These are phyloP conservation scores for Beta vulgaris DNA, from an alignment of 148 eudicot genomes.

Conservation along the genomic window DNA sequence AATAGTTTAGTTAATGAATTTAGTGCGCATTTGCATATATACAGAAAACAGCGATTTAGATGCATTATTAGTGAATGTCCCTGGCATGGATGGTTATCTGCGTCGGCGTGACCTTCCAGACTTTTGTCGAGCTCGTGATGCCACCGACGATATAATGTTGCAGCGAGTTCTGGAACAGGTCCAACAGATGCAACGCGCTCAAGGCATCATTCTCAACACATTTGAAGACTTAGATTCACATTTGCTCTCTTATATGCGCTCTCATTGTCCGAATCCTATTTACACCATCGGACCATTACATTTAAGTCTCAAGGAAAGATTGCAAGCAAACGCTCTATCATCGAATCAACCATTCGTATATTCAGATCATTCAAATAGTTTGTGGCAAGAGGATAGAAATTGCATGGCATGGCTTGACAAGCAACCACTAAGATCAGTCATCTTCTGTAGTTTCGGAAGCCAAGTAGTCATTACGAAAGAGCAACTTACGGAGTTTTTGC, in stretches of 20 bases:
- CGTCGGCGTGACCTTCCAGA: conserved; percentile 26
- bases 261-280: conserved; percentile 8
- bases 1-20: no score
- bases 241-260: conserved; percentile 17
- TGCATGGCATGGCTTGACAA: conserved; percentile 30
- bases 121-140: conserved; percentile 16
- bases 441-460: conserved; percentile 33
- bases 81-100: conserved; percentile 26
- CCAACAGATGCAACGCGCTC: conserved; percentile 12
- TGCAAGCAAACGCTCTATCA: not conserved
- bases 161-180: not conserved
- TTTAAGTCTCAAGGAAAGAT: not conserved
- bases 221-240: conserved; percentile 25
- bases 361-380: not conserved
- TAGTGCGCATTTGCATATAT: not conserved
- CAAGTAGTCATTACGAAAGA: conserved; percentile 17
- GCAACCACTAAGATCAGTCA: conserved; percentile 21
- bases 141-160: not conserved
- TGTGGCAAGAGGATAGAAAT: conserved; percentile 23
- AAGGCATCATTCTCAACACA: conserved; percentile 32
- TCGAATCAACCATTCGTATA: not conserved
- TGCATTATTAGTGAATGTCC: conserved; percentile 2
- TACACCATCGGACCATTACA: conserved; percentile 32
- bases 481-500: conserved; percentile 32
- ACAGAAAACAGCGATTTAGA: not conserved